phyloP scores from a whole-genome alignment of 225 moss, liverwort and hornwort genomes.

The Anthoceros angustus region DNA sequence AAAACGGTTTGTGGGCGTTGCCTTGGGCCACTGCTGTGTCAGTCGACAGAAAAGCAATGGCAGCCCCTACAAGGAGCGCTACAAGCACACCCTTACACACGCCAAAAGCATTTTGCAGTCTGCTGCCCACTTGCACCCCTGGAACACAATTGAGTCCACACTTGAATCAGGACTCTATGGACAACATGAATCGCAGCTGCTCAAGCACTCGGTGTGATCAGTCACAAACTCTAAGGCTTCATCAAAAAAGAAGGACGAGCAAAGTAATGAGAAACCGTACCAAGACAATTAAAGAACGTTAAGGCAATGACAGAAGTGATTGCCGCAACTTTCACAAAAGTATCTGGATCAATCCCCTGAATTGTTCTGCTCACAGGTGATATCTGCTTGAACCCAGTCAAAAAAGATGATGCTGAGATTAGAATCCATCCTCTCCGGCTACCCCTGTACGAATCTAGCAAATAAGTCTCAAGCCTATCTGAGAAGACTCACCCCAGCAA shows the following conservation, averaged over 20 bases:
- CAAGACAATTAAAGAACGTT: conserved; percentile 53
- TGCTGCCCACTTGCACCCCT: conserved; percentile 38
- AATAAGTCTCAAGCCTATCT: neutral
- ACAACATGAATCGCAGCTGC: no score
- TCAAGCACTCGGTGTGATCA: neutral
- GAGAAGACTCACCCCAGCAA: conserved; percentile 51
- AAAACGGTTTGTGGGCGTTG: conserved; percentile 48
- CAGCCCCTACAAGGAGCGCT: conserved; percentile 24
- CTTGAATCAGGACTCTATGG: no score
- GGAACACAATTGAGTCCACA: conserved; percentile 3
- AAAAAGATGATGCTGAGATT: neutral
- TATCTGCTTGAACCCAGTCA: conserved; percentile 1
- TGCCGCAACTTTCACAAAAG: conserved; percentile 35
- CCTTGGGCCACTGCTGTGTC: conserved; percentile 36
- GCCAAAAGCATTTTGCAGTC: conserved; percentile 46
- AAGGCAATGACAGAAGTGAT: conserved; percentile 39
- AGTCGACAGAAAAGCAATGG: conserved; percentile 26
- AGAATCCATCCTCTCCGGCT: no score
- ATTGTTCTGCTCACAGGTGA: neutral
- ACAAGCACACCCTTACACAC: conserved; percentile 44
- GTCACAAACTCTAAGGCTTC: no score
- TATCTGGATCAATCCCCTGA: conserved; percentile 19
- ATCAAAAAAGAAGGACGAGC: neutral
- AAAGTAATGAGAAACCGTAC: conserved; percentile 14
- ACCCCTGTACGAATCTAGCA: no score